A percentile compares a stretch with the other conserved stretches of the same genome.
phyloP scores from a whole-genome alignment of 345 rosid species.

The Alliaria petiolata region DNA sequence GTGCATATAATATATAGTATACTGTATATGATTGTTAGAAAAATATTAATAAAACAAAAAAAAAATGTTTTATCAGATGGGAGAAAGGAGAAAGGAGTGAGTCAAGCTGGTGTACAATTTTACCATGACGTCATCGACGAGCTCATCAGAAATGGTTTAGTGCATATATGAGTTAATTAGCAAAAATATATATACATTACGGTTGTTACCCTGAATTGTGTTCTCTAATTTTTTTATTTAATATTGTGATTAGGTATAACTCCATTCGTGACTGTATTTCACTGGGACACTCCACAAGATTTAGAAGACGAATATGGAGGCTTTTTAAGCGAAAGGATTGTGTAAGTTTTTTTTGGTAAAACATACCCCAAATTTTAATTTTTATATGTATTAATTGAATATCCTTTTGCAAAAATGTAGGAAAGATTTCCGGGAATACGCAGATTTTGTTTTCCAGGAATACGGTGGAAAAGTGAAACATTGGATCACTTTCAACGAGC shows the following conservation, averaged over 20 bases:
- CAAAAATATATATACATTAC: no score
- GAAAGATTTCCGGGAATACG: constrained; percentile 26
- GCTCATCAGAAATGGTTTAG: constrained; percentile 35
- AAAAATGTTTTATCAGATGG: constrained; percentile 34
- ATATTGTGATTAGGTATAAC: not conserved
- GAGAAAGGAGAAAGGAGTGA: constrained; percentile 39
- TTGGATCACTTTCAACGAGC: constrained; percentile 54
- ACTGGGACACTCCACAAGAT: constrained; percentile 35
- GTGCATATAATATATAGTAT: not conserved
- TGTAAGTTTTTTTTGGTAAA: constrained; percentile 8
- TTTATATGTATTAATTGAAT: no score
- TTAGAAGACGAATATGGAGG: constrained; percentile 35
- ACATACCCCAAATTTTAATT: not conserved
- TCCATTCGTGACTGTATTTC: constrained; percentile 30
- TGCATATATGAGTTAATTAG: not conserved
- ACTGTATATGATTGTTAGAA: not conserved
- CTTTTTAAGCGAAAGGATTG: constrained; percentile 29
- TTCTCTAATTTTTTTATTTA: not conserved
- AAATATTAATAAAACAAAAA: not conserved
- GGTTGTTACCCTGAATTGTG: not conserved
- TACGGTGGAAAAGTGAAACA: constrained; percentile 46
- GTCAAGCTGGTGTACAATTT: constrained; percentile 40
- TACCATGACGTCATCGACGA: constrained; percentile 49
- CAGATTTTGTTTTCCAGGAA: constrained; percentile 16
- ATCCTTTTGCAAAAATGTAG: not conserved